Percentiles rank a stretch among this genome's conserved stretches.
Conservation (phyloP, 2,329 filamentous ascomycete species). For the Ceratocystis cubensis region DNA sequence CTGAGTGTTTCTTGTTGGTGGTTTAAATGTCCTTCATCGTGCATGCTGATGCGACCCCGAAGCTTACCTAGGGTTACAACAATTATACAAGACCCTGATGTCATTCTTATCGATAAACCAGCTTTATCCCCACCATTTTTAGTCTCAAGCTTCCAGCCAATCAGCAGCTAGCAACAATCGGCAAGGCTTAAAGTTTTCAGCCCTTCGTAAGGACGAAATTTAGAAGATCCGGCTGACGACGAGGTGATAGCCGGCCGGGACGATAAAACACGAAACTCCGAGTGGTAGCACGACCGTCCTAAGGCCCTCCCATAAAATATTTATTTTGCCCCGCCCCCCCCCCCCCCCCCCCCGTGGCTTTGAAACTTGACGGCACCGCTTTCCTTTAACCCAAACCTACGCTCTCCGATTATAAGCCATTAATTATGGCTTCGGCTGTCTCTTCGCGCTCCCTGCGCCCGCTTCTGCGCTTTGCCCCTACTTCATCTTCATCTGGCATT, state of each 20-base stretch:
- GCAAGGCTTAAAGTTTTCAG: slow-evolving; percentile 18
- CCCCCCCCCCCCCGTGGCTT: too few relatives aligned
- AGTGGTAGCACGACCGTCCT: not conserved
- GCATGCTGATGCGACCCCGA: too few relatives aligned
- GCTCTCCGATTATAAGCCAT: too few relatives aligned
- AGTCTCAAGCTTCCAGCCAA: slow-evolving; percentile 3
- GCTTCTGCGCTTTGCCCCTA: not conserved
- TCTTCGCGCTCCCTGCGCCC: slow-evolving; percentile 9
- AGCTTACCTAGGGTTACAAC: too few relatives aligned
- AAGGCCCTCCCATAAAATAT: too few relatives aligned
- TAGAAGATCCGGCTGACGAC: not conserved
- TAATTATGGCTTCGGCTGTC: slow-evolving; percentile 12
- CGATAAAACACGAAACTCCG: not conserved
- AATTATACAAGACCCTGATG: not conserved
- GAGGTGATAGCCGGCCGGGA: not conserved
- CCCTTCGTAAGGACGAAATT: not conserved
- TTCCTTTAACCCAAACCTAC: not conserved
- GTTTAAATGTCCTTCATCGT: too few relatives aligned
- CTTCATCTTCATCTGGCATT: not conserved
- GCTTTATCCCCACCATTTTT: not conserved
- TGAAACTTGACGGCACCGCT: not conserved
- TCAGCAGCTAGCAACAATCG: not conserved
- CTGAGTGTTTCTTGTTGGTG: too few relatives aligned
- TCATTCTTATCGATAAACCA: slow-evolving; percentile 13
- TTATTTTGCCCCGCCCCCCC: too few relatives aligned